Evolutionary conservation across 768 basidiomycete genomes (phyloP).

Genomic region (Russula lepida): DNA sequence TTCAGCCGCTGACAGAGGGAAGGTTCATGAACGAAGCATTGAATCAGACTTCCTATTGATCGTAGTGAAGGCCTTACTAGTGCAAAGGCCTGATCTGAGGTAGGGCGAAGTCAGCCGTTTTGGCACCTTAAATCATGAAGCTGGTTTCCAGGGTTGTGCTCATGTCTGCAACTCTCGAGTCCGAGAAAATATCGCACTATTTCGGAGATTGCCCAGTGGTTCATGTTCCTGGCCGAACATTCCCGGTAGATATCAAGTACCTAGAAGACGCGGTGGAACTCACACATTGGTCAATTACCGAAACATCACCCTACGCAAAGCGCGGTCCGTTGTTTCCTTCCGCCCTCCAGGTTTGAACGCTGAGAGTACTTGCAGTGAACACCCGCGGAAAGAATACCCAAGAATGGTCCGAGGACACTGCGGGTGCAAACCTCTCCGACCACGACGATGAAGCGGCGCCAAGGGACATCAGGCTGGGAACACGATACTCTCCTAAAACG

Average conservation of each 20-base stretch:
- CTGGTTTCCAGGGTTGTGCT: slow-evolving; percentile 61
- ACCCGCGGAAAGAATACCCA: slow-evolving; percentile 49
- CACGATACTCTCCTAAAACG: slow-evolving; percentile 72
- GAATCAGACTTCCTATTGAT: slow-evolving; percentile 96
- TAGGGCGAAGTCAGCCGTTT: slow-evolving; percentile 24
- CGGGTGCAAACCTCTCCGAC: slow-evolving; percentile 38
- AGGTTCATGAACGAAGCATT: slow-evolving; percentile 94
- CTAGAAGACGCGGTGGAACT: slow-evolving; percentile 88
- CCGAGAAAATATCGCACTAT: slow-evolving; percentile 79
- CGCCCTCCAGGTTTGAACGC: background rate
- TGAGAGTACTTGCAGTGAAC: slow-evolving; percentile 34
- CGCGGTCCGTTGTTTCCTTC: slow-evolving; percentile 39
- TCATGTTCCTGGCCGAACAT: slow-evolving; percentile 88
- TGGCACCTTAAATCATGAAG: background rate
- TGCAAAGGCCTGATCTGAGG: slow-evolving; percentile 79
- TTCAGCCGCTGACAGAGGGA: background rate
- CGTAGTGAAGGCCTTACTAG: slow-evolving; percentile 76
- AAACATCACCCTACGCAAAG: slow-evolving; percentile 73
- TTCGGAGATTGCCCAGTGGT: slow-evolving; percentile 83
- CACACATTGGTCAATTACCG: slow-evolving; percentile 69
- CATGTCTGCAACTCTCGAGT: slow-evolving; percentile 96
- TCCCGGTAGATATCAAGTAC: slow-evolving; percentile 79
- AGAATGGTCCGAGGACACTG: slow-evolving; percentile 76
- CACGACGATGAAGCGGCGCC: slow-evolving; percentile 51
- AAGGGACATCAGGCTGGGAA: slow-evolving; percentile 51